Evolutionary conservation across 306 rosid genomes (phyloP), one percentile per base, ranked within the genome.

Genomic region (Dalbergia oliveri): DNA sequence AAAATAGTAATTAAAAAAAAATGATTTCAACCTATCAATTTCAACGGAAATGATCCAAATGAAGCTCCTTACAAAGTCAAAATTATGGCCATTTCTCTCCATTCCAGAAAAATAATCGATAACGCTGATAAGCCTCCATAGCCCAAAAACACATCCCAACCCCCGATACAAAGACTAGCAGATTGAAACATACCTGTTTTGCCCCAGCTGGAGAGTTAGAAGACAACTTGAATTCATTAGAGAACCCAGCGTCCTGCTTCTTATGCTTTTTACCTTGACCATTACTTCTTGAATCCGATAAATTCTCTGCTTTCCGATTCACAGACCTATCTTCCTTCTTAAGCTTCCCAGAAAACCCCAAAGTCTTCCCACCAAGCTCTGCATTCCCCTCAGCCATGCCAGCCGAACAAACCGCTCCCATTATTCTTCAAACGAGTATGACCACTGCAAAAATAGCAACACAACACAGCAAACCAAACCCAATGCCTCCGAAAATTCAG

Each of bases 351-450:
- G 86, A 85, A 79, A 85, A 79, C 64, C 84, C 89, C 57, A 73
- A 62, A 73, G n/a, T 69, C 45, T 76, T 89, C 81, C 33, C 51
- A 73, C 53, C 85, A 66, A 67, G 11, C 47, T 71, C 84, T 13
- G 69, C 82, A 81, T 79, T 81, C 61, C 64, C 75, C 83, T 73
- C 87, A 26, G 50, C 61, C 75, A 81, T 70, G 31, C 96, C 97
- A 5, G 87, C 91, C 3, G 97, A 84, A 76, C 98, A 94, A 60
- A 92, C 86, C 76, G 86, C 98, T 37, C 98, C 98, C 98, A 94
- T 94, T 76, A 31, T 76, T 53, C 23, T 47, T 79, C 76, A 53
- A 66, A 73, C 13, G n/a, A 0, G 10, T 49, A 35, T 16, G 57
- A 80, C 6, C 43, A 11, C 14, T 72, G 23, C 31, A 9, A 8